Evolutionary conservation across 2,329 filamentous ascomycete species (phyloP).

Genomic region (Pestalotiopsis sp.): DNA sequence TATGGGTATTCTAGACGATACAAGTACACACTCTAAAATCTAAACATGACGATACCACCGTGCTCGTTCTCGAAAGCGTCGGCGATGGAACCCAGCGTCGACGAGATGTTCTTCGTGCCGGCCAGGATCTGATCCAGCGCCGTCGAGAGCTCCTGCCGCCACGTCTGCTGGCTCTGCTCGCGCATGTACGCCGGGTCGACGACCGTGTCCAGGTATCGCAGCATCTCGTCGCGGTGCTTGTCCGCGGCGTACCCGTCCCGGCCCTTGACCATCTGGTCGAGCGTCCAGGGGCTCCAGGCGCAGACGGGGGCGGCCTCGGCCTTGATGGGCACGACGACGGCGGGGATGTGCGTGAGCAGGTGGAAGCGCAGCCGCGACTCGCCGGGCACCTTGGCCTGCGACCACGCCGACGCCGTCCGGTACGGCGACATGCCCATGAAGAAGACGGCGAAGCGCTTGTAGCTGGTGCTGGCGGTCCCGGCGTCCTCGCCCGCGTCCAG

Average conservation of each 20-base stretch:
- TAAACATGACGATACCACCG: constrained; percentile 17
- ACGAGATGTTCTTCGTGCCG: constrained; percentile 15
- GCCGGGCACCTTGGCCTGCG: constrained; percentile 19
- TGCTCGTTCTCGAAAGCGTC: constrained; percentile 18
- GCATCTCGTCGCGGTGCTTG: constrained; percentile 14
- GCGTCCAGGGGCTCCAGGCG: constrained; percentile 21
- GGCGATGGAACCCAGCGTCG: constrained; percentile 15
- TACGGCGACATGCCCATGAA: constrained; percentile 20
- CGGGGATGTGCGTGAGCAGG: constrained; percentile 20
- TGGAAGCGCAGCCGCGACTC: constrained; percentile 19
- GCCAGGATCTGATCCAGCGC: constrained; percentile 15
- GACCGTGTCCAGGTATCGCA: constrained; percentile 15
- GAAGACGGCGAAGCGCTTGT: constrained; percentile 17
- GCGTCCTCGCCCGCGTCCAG: constrained; percentile 11
- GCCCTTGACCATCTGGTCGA: constrained; percentile 18
- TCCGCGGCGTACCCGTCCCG: constrained; percentile 12
- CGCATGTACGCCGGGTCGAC: constrained; percentile 14
- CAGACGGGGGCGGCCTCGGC: constrained; percentile 15
- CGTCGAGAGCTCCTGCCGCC: constrained; percentile 13
- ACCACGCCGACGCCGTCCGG: constrained; percentile 18
- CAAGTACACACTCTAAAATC: constrained; percentile 13
- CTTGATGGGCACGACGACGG: constrained; percentile 17
- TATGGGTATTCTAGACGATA: not conserved
- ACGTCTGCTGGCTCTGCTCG: constrained; percentile 9
- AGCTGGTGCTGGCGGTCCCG: constrained; percentile 6